Base-by-base conservation (phyloP, 129 eudicot genomes). In the Lactuca saligna region DNA sequence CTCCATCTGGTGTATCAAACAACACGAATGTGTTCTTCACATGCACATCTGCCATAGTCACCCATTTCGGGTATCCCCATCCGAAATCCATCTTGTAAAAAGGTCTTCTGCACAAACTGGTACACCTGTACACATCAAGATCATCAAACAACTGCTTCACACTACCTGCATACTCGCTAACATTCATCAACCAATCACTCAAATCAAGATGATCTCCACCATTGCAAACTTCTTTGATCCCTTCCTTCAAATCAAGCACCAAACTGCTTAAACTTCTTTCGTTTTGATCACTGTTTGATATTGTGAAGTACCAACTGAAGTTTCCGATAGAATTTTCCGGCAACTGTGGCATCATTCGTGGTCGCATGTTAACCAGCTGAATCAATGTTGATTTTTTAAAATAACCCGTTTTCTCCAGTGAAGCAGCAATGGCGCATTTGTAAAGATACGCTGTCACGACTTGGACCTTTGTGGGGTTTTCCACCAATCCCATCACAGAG, bases 291-390 rank as follows among this genome's bases (percentile, higher is more conserved):
- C 8, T 7, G 7, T 60, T 60, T 5, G 66, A 57, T 17, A 32
- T 46, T 2, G 66, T 70, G 56, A 57, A 58, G 32, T 57, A 70
- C 75, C 75, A 70, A 7, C 31, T 39, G 31, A 70, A 70, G 49
- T 70, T 70, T 6, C 75, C 75, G 16, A 31, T 3, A 14, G 58
- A 70, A n/a, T 4, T 58, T 42, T 34, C 59, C 2, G 66, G 66
- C 8, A 70, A 42, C 16, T 42, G 75, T 8, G 57, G 42, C 39
- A 1, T 50, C n/a, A 58, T 17, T 4, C 66, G 49, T 41, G 75
- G 13, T 3, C 75, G 33, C 75, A 70, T 70, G 56, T 70, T 70
- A 7, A 70, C 75, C 5, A 41, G 15, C 57, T 70, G 75, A 10
- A 57, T 41, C 75, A 16, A 58, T 3, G 51, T 48, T 2, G 75